phyloP scores from a whole-genome alignment of 2,329 filamentous ascomycete genomes.

The Amylocarpus encephaloides region DNA sequence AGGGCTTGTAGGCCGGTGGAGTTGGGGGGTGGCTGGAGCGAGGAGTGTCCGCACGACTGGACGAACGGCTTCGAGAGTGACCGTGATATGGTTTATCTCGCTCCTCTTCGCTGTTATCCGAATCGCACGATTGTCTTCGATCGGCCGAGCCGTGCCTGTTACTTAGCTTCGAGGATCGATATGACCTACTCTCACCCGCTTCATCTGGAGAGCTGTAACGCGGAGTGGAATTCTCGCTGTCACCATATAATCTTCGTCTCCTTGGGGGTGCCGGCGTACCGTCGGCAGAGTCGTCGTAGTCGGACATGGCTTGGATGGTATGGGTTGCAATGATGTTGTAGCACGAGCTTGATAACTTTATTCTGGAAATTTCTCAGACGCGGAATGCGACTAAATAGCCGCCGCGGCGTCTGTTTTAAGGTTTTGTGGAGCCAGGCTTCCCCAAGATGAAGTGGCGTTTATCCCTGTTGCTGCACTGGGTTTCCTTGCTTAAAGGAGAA shows the following conservation, averaged over 20 bases:
- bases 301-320: slow-evolving; percentile 16
- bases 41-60: slow-evolving; percentile 21
- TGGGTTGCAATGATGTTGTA: not conserved
- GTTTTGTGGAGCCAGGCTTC: not conserved
- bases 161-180: slow-evolving; percentile 30
- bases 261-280: slow-evolving; percentile 15
- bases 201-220: slow-evolving; percentile 44
- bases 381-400: not conserved
- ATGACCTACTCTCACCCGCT: slow-evolving; percentile 28
- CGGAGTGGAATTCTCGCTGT: slow-evolving; percentile 36
- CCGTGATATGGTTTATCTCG: slow-evolving; percentile 25
- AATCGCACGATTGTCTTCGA: slow-evolving; percentile 22
- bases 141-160: slow-evolving; percentile 18
- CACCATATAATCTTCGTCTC: slow-evolving; percentile 32
- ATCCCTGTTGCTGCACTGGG: not conserved
- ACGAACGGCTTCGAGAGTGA: slow-evolving; percentile 19
- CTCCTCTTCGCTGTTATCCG: slow-evolving; percentile 26
- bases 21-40: slow-evolving; percentile 20
- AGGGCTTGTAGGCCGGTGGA: slow-evolving; percentile 20
- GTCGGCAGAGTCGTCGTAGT: slow-evolving; percentile 24
- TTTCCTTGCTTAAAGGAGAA: not conserved
- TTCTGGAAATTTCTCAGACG: not conserved
- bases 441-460: not conserved
- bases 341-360: slow-evolving; percentile 6
- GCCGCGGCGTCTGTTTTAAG: not conserved